phyloP scores from a whole-genome alignment of 805 yeast genomes.

The Cyberlindnera sargentensis region DNA sequence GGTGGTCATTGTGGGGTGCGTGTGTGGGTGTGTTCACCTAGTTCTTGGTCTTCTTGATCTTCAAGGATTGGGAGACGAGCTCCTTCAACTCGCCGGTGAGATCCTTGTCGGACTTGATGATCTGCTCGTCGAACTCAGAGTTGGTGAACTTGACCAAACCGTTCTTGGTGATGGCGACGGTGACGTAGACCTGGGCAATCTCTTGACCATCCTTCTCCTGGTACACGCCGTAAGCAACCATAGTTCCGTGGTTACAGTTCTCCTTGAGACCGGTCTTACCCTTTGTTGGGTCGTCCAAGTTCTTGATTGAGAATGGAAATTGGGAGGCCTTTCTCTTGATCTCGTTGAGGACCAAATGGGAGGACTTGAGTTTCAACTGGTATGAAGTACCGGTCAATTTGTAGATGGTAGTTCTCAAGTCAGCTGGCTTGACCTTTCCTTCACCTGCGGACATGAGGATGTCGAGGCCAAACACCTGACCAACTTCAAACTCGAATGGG shows the following conservation, averaged over 20 bases:
- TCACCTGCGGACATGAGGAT: conserved; percentile 56
- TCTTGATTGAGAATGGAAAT: conserved; percentile 64
- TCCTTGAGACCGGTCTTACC: conserved; percentile 71
- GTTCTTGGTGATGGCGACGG: conserved; percentile 67
- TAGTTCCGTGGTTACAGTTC: conserved; percentile 59
- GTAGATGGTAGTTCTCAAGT: conserved; percentile 60
- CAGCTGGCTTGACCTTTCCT: conserved; percentile 57
- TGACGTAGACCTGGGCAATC: conserved; percentile 68
- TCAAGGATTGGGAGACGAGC: conserved; percentile 45
- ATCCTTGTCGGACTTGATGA: conserved; percentile 50
- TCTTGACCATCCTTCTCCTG: conserved; percentile 59
- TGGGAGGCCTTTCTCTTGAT: conserved; percentile 57
- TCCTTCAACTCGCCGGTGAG: conserved; percentile 40
- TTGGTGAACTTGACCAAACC: conserved; percentile 61
- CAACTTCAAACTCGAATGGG: conserved; percentile 59
- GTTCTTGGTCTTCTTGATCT: conserved; percentile 36
- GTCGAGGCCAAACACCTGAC: conserved; percentile 74
- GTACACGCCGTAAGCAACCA: conserved; percentile 61
- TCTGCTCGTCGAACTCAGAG: conserved; percentile 41
- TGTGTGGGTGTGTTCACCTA: too few relatives aligned
- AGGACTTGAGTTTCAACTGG: conserved; percentile 62
- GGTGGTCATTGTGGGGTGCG: too few relatives aligned
- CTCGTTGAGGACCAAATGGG: conserved; percentile 60
- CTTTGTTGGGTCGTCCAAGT: conserved; percentile 61
- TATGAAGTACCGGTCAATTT: conserved; percentile 65